phyloP scores from a whole-genome alignment of 306 rosid genomes.

The Castanea sativa region DNA sequence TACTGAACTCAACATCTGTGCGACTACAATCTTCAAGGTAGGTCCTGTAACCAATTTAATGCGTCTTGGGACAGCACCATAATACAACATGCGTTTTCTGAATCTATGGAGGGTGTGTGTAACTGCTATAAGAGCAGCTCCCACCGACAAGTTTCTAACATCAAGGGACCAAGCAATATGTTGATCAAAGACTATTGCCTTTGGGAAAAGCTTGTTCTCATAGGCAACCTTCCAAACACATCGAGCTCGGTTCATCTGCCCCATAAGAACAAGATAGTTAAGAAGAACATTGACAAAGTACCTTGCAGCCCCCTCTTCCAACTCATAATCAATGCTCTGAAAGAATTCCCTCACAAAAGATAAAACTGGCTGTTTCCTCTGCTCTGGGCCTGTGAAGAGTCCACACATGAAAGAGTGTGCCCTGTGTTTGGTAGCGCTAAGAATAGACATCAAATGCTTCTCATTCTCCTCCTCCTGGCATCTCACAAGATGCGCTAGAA shows the following conservation, averaged over 20 bases:
- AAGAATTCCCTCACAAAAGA: slow-evolving; percentile 88
- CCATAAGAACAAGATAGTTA: slow-evolving; percentile 93
- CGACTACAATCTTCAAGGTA: slow-evolving; percentile 80
- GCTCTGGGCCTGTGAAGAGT: slow-evolving; percentile 83
- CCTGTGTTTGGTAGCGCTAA: slow-evolving; percentile 71
- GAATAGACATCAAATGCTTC: slow-evolving; percentile 92
- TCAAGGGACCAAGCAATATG: slow-evolving; percentile 98
- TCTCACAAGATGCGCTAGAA: slow-evolving; percentile 86
- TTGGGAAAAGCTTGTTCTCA: slow-evolving; percentile 95
- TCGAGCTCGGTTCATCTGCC: slow-evolving; percentile 89
- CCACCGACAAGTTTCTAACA: slow-evolving; percentile 89
- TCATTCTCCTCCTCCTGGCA: slow-evolving; percentile 85
- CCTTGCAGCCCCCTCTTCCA: slow-evolving; percentile 91
- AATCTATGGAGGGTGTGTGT: slow-evolving; percentile 95
- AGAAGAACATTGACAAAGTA: slow-evolving; percentile 92
- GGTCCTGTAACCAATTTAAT: slow-evolving; percentile 91
- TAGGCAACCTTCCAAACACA: slow-evolving; percentile 96
- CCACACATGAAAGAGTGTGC: slow-evolving; percentile 94
- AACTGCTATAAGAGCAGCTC: slow-evolving; percentile 84
- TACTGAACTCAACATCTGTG: slow-evolving; percentile 80
- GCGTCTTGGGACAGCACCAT: slow-evolving; percentile 83
- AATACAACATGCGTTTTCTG: slow-evolving; percentile 93
- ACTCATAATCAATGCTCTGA: slow-evolving; percentile 83
- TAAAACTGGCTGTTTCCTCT: slow-evolving; percentile 77
- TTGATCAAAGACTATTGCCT: slow-evolving; percentile 92